phyloP scores from a whole-genome alignment of 2,329 filamentous ascomycete species.

The Aureobasidium uvarum region DNA sequence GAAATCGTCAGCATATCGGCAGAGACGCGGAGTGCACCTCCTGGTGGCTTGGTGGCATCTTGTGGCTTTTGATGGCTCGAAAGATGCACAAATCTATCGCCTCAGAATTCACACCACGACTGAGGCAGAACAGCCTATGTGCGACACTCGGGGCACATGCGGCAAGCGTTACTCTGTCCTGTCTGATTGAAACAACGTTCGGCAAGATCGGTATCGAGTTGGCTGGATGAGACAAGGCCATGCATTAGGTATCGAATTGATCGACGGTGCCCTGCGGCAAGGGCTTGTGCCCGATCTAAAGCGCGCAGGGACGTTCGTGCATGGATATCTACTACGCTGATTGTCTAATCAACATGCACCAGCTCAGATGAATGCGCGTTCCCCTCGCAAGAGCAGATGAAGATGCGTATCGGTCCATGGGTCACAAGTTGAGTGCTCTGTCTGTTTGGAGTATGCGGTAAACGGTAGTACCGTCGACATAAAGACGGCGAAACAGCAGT shows the following conservation, averaged over 20 bases:
- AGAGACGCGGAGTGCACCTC: neutral
- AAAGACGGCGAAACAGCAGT: neutral
- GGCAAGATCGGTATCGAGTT: no score
- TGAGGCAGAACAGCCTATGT: neutral
- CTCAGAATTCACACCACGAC: neutral
- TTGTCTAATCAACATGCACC: neutral
- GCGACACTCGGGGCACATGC: neutral
- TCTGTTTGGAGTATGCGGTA: neutral
- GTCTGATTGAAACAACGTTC: neutral
- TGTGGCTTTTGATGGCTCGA: neutral
- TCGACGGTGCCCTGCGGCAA: no score
- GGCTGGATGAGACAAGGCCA: neutral
- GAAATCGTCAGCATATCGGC: neutral
- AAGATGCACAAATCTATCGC: neutral
- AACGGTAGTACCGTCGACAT: neutral
- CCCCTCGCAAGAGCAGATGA: neutral
- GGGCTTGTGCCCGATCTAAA: neutral
- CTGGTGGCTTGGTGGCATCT: neutral
- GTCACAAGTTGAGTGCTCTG: neutral
- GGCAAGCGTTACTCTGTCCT: neutral
- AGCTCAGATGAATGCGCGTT: neutral
- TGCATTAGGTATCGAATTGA: neutral
- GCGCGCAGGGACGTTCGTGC: neutral
- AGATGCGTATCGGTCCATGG: neutral
- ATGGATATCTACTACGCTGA: neutral